Evolutionary conservation across 2,329 filamentous ascomycete species (phyloP).

Genomic region (Lasiodiplodia theobromae): DNA sequence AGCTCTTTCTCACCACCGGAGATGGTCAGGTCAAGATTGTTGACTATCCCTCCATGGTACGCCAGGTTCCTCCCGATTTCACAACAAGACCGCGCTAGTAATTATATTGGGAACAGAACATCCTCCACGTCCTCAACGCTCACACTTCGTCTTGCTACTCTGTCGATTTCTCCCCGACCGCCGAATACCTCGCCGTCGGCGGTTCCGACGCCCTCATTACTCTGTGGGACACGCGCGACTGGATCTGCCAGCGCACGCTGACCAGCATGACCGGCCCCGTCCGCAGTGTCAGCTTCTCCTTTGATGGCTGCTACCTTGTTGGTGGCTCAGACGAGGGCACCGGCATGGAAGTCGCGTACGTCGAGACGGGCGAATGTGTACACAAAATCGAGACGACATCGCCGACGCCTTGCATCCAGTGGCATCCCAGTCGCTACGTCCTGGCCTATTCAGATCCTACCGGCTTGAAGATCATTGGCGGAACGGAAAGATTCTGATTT

Average conservation of each 20-base stretch:
- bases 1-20: constrained; percentile 73
- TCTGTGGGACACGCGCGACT: constrained; percentile 79
- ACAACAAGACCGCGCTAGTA: neutral
- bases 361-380: constrained; percentile 76
- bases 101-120: constrained; percentile 35
- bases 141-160: constrained; percentile 77
- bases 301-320: constrained; percentile 77
- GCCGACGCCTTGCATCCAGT: constrained; percentile 71
- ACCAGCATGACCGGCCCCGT: constrained; percentile 74
- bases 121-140: constrained; percentile 68
- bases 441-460: constrained; percentile 74
- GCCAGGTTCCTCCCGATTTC: constrained; percentile 36
- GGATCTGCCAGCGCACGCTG: constrained; percentile 76
- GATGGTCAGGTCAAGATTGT: constrained; percentile 76
- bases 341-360: constrained; percentile 73
- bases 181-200: constrained; percentile 75
- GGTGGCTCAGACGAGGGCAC: constrained; percentile 77
- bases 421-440: constrained; percentile 78
- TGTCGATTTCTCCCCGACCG: constrained; percentile 73
- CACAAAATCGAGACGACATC: constrained; percentile 74
- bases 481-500: constrained; percentile 35
- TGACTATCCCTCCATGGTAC: constrained; percentile 47
- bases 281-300: constrained; percentile 76
- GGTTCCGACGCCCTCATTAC: constrained; percentile 78
- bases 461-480: constrained; percentile 73